Conservation (phyloP, 2,329 filamentous ascomycete genomes). For the Pestalotiopsis sp. region DNA sequence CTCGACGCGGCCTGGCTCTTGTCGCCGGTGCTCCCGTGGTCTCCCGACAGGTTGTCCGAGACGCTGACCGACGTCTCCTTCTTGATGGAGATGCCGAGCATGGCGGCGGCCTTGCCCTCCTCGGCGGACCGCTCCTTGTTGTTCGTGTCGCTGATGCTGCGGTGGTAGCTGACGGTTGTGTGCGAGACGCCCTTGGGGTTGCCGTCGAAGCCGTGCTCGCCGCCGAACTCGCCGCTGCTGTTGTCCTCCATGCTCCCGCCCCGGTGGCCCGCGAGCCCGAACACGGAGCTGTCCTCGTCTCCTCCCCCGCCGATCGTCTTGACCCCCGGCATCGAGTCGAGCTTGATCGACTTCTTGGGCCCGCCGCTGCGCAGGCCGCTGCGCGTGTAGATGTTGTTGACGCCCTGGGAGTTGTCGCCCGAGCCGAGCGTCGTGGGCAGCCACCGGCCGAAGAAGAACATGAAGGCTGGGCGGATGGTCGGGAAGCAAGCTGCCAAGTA, state of each 20-base stretch:
- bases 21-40: background rate
- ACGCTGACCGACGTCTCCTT: background rate
- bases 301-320: background rate
- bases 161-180: background rate
- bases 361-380: background rate
- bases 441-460: slow-evolving; percentile 5
- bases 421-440: slow-evolving; percentile 1
- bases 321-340: background rate
- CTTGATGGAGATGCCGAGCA: background rate
- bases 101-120: background rate
- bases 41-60: background rate
- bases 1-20: background rate
- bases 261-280: background rate
- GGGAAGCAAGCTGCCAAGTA: slow-evolving; percentile 1
- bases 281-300: background rate
- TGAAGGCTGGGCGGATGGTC: background rate
- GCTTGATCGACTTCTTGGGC: slow-evolving; percentile 6
- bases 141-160: background rate
- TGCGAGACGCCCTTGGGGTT: background rate
- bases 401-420: background rate
- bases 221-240: background rate
- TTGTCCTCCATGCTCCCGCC: background rate
- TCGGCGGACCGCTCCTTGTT: background rate
- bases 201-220: background rate
- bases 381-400: background rate